Conservation (phyloP, 1,139 yeast genomes). For the Pneumocystis carinii region DNA sequence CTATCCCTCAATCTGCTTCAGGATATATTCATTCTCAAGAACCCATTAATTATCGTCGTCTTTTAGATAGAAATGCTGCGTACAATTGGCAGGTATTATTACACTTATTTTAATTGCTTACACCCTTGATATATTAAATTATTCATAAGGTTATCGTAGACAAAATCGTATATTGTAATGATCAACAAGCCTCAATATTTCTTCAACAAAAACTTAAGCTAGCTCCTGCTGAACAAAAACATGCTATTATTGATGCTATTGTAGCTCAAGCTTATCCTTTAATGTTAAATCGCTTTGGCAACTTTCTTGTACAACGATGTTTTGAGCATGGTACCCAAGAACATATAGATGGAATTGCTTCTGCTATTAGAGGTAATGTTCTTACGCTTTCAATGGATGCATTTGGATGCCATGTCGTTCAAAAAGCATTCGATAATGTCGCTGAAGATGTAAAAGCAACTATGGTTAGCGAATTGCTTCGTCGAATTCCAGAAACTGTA, state of each 20-base stretch:
- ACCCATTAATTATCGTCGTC: not conserved
- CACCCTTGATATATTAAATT: not conserved
- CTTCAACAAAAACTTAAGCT: slow-evolving; percentile 29
- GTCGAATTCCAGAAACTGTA: slow-evolving; percentile 24
- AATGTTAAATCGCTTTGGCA: slow-evolving; percentile 31
- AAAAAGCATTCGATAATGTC: slow-evolving; percentile 29
- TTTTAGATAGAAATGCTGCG: slow-evolving; percentile 5
- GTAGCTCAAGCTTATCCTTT: slow-evolving; percentile 23
- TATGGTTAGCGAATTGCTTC: slow-evolving; percentile 27
- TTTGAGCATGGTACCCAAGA: slow-evolving; percentile 26
- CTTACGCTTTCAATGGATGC: slow-evolving; percentile 25
- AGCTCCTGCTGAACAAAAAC: slow-evolving; percentile 23
- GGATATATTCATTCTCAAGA: not conserved
- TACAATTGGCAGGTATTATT: slow-evolving; percentile 4
- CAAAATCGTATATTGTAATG: slow-evolving; percentile 25
- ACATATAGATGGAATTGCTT: slow-evolving; percentile 23
- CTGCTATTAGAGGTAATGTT: slow-evolving; percentile 24
- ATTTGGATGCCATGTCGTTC: slow-evolving; percentile 33
- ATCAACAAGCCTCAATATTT: slow-evolving; percentile 31
- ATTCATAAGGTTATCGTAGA: slow-evolving; percentile 20
- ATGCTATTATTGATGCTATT: slow-evolving; percentile 24
- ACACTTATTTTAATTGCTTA: not conserved
- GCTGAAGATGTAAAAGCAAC: slow-evolving; percentile 20
- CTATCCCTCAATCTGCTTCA: not conserved
- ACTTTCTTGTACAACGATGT: slow-evolving; percentile 30